A percentile compares a stretch with the other conserved stretches of the same genome.
Evolutionary conservation across 306 rosid species (phyloP).

Genomic region (Cucumis hystrix): DNA sequence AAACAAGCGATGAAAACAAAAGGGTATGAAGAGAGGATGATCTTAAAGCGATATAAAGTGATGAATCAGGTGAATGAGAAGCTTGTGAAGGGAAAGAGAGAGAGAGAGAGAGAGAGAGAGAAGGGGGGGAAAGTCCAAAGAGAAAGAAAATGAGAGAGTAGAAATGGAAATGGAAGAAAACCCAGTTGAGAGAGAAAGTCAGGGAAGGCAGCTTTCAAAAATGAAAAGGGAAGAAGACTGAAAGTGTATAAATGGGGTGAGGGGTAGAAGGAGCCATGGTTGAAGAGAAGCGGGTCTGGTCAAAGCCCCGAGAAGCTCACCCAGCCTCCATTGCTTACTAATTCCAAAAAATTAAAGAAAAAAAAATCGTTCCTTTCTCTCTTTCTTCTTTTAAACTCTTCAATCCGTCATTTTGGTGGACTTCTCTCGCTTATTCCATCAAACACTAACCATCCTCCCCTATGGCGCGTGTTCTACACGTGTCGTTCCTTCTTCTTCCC

Average conservation of each 20-base stretch:
- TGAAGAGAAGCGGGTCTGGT: slow-evolving; percentile 6
- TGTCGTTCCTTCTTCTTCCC: neutral
- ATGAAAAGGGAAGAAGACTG: neutral
- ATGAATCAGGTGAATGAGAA: neutral
- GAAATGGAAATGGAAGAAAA: neutral
- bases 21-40: neutral
- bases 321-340: slow-evolving; percentile 11
- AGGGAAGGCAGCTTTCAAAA: neutral
- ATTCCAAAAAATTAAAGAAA: neutral
- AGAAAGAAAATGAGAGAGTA: neutral
- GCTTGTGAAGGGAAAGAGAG: neutral
- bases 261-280: neutral
- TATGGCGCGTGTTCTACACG: neutral
- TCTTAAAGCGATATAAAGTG: neutral
- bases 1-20: neutral
- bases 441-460: neutral
- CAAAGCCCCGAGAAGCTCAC: slow-evolving; percentile 1
- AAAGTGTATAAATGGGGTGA: neutral
- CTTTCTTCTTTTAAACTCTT: neutral
- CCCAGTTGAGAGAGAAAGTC: neutral
- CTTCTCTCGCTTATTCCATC: neutral
- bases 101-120: neutral
- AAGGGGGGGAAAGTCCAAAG: neutral
- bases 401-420: slow-evolving; percentile 5
- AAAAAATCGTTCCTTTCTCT: neutral